These are phyloP conservation scores for Lepiota subincarnata DNA, from an alignment of 768 basidiomycete genomes.

Conservation along the genomic window DNA sequence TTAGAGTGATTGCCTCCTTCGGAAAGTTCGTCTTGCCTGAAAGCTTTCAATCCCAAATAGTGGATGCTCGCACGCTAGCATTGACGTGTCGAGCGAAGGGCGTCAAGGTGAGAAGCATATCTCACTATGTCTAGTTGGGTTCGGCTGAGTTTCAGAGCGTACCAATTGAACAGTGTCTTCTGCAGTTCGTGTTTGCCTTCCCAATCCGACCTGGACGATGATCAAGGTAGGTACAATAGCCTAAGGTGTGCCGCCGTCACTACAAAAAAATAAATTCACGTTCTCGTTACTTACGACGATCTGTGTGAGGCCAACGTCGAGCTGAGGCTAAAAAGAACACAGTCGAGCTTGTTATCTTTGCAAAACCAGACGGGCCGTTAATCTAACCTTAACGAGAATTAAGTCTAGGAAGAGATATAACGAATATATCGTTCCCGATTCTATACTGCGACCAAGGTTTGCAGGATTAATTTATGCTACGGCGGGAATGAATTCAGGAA, in stretches of 20 bases:
- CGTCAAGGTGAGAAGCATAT: not conserved
- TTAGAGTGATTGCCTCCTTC: no score
- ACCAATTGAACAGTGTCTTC: not conserved
- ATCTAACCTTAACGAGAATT: not conserved
- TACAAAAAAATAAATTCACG: not conserved
- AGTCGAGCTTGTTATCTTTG: not conserved
- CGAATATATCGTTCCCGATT: not conserved
- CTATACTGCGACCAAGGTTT: not conserved
- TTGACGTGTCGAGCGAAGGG: not conserved
- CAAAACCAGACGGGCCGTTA: not conserved
- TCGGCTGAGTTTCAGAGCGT: not conserved
- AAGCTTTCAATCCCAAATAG: no score
- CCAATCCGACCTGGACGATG: not conserved
- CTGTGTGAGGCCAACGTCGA: conserved; percentile 3
- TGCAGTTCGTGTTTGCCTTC: not conserved
- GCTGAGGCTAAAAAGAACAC: not conserved
- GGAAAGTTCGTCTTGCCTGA: no score
- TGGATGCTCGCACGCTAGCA: not conserved
- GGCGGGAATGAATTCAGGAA: not conserved
- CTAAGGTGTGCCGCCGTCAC: not conserved
- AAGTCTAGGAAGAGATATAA: not conserved
- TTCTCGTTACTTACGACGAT: not conserved
- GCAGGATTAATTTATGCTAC: not conserved
- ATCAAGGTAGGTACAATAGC: not conserved
- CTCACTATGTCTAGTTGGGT: not conserved